These are phyloP conservation scores for Vaccinium macrocarpon DNA, from an alignment of 148 eudicot genomes.

Conservation along the genomic window DNA sequence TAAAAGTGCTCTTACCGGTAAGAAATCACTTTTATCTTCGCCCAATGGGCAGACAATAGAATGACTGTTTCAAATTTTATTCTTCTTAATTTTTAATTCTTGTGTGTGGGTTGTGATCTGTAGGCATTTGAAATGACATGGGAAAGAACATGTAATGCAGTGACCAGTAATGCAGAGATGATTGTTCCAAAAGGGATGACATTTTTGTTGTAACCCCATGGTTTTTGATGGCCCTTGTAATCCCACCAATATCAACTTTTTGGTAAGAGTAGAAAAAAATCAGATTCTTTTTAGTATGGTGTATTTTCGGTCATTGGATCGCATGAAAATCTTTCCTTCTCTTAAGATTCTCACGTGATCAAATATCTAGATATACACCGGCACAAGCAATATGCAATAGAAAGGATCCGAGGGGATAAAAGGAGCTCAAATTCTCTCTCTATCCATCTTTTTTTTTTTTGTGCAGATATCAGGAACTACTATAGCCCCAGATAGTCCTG, in stretches of 20 bases:
- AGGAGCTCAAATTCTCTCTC: neutral
- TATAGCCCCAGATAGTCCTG: conserved; percentile 20
- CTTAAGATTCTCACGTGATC: neutral
- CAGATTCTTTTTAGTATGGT: neutral
- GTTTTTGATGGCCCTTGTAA: conserved; percentile 23
- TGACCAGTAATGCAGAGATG: conserved; percentile 9
- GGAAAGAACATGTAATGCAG: conserved; percentile 13
- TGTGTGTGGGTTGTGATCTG: neutral
- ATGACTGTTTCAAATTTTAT: no score
- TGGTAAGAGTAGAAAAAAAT: neutral
- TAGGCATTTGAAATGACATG: conserved; percentile 20
- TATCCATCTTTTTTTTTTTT: neutral
- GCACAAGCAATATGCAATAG: neutral
- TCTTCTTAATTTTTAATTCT: neutral
- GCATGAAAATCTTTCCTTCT: neutral
- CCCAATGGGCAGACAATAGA: no score
- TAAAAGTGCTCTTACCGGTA: no score
- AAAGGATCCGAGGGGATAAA: neutral
- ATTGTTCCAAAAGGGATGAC: conserved; percentile 10
- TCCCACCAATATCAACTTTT: conserved; percentile 15
- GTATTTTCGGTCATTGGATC: neutral
- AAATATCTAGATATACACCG: neutral
- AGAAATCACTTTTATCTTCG: no score
- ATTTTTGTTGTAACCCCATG: conserved; percentile 17
- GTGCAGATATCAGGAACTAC: conserved; percentile 19